Evolutionary conservation across 768 basidiomycete species (phyloP), one percentile per base, ranked within the genome.

Genomic region (Suillus lakei): DNA sequence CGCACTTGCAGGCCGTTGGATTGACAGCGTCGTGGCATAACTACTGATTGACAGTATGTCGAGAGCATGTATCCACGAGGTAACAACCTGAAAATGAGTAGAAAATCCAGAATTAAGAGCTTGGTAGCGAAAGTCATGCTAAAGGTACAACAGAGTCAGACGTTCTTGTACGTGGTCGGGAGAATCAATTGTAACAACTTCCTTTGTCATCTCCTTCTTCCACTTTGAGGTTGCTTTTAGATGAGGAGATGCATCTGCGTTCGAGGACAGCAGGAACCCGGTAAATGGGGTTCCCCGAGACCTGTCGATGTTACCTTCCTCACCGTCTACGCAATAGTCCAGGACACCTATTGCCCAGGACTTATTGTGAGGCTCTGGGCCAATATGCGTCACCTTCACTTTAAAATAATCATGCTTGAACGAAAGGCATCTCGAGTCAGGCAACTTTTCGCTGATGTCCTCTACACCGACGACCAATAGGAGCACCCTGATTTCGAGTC

Each of bases 331-430:
- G 26, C 9, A 28, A 23, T 63, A 63, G 38, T 66, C 65, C 44
- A 66, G 32, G 26, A 66, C 44, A 18, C 65, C 65, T 28, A 66
- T 59, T 43, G 54, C 62, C 56, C 56, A 59, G 26, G 3, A 1
- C 5, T 5, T 28, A 4, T 34, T n/a, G 10, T 3, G 23, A 54
- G 8, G 38, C 38, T 39, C 21, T 18, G 38, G 26, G 10, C 56
- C 56, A 39, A 59, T 18, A 38, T 59, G 38, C 26, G 10, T 39
- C 26, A 10, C 56, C 16, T 18, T 26, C 56, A 39, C 26, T 26
- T 0, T 39, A 21, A 39, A 28, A 5, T 12, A 1, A 3, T 36
- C 36, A 15, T 21, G 16, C 38, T 7, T 21, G 26, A 59, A 39
- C 26, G 38, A 18, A 39, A 59, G 8, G 18, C 18, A 39, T 58